These are phyloP conservation scores for Xylariaceae sp. DNA, from an alignment of 2,329 filamentous ascomycete species.

Conservation along the genomic window DNA sequence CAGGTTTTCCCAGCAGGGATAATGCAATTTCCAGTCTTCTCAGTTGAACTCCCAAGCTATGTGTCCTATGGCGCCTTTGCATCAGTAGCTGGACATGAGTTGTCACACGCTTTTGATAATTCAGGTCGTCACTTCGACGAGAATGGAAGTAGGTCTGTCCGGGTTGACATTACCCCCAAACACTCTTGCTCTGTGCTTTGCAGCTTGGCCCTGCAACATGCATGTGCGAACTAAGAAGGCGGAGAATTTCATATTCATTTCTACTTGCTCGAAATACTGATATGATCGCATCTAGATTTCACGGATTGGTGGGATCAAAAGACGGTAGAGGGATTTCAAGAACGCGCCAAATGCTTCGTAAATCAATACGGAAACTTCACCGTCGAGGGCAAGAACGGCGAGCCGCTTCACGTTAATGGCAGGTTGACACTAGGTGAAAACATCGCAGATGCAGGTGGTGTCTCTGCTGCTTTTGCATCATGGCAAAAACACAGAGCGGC, in stretches of 20 bases:
- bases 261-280: conserved; percentile 3
- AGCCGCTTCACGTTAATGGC: conserved; percentile 59
- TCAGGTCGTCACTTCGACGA: conserved; percentile 62
- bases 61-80: conserved; percentile 61
- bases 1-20: conserved; percentile 61
- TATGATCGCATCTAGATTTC: conserved; percentile 37
- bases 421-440: conserved; percentile 63
- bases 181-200: background rate
- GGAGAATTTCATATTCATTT: background rate
- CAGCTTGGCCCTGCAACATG: background rate
- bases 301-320: conserved; percentile 63
- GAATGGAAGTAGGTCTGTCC: conserved; percentile 42
- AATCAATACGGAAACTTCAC: conserved; percentile 60
- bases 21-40: conserved; percentile 63
- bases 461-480: conserved; percentile 57
- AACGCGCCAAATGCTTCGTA: conserved; percentile 60
- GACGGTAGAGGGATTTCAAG: conserved; percentile 55
- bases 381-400: conserved; percentile 51
- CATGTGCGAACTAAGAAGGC: background rate
- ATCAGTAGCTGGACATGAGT: conserved; percentile 60
- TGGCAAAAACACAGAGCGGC: conserved; percentile 57
- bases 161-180: background rate
- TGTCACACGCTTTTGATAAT: conserved; percentile 66
- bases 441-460: conserved; percentile 64
- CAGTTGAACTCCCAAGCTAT: conserved; percentile 51